Percentiles rank a stretch among this genome's conserved stretches.
phyloP scores from a whole-genome alignment of 441 rosid species.

The Pelargonium myrrhifolium region DNA sequence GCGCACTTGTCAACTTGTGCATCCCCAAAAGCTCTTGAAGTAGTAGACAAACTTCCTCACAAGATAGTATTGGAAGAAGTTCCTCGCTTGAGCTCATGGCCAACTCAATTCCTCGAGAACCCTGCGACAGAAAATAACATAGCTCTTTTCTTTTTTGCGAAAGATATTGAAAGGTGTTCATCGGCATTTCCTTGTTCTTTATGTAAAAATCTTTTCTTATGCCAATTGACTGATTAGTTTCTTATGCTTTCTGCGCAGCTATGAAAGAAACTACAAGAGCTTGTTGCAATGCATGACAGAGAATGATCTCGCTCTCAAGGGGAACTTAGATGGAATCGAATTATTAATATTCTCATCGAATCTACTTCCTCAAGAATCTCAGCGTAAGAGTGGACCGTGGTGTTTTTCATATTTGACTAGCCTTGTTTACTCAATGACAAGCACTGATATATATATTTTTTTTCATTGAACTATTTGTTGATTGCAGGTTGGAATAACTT shows the following conservation, averaged over 20 bases:
- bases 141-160: constrained; percentile 32
- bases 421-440: background rate
- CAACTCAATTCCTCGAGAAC: constrained; percentile 21
- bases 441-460: background rate
- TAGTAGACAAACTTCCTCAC: constrained; percentile 24
- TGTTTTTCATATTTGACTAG: background rate
- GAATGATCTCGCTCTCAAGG: constrained; percentile 28
- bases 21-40: constrained; percentile 24
- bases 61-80: constrained; percentile 25
- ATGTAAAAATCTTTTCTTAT: background rate
- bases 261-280: constrained; percentile 23
- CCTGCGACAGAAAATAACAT: constrained; percentile 25
- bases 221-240: constrained; percentile 5
- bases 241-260: constrained; percentile 22
- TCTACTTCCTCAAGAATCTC: constrained; percentile 27
- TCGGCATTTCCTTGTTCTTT: background rate
- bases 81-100: constrained; percentile 23
- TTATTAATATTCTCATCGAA: constrained; percentile 27
- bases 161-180: constrained; percentile 24
- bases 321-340: constrained; percentile 23
- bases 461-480: constrained; percentile 3
- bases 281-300: constrained; percentile 23
- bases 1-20: constrained; percentile 28
- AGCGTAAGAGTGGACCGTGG: constrained; percentile 21
- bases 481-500: constrained; percentile 31